phyloP scores from a whole-genome alignment of 2,329 filamentous ascomycete genomes.

The Paraphoma chrysanthemicola region DNA sequence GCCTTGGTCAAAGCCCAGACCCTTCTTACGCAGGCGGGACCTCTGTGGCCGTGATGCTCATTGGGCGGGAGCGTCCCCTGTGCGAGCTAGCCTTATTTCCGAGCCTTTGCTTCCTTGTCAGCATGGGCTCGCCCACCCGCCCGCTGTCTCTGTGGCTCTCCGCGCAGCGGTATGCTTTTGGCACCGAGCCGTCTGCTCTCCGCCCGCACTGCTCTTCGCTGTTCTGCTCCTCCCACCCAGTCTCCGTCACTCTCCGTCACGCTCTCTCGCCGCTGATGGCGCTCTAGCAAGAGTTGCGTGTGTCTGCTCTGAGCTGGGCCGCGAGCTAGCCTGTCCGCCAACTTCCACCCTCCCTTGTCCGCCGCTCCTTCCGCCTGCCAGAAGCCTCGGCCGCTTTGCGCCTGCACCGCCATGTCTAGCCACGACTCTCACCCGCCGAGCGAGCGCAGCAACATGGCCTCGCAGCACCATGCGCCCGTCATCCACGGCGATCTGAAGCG shows the following conservation, averaged over 20 bases:
- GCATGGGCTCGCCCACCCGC: background rate
- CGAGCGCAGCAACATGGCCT: conserved; percentile 29
- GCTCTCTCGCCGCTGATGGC: conserved; percentile 3
- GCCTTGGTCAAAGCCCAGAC: conserved; percentile 8
- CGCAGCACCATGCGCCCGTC: conserved; percentile 28
- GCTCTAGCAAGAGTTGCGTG: conserved; percentile 9
- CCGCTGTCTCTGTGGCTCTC: conserved; percentile 11
- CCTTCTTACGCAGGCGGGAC: conserved; percentile 1
- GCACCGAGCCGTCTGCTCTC: background rate
- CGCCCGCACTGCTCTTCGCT: conserved; percentile 5
- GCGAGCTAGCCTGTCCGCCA: conserved; percentile 24
- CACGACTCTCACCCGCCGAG: conserved; percentile 25
- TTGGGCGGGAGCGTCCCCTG: conserved; percentile 29
- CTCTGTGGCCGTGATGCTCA: conserved; percentile 4
- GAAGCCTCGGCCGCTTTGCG: conserved; percentile 19
- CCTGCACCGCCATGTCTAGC: conserved; percentile 30
- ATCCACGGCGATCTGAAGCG: conserved; percentile 51
- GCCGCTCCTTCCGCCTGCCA: conserved; percentile 23
- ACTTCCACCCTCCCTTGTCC: conserved; percentile 27
- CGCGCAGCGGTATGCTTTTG: background rate
- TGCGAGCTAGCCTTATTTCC: conserved; percentile 14
- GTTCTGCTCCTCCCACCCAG: background rate
- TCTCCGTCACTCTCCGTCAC: conserved; percentile 3
- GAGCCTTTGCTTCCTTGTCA: conserved; percentile 6
- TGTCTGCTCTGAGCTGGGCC: conserved; percentile 3